Percentiles rank a stretch among this genome's conserved stretches.
These are phyloP conservation scores for Tricharina praecox DNA, from an alignment of 495 filamentous ascomycete species.

Conservation along the genomic window DNA sequence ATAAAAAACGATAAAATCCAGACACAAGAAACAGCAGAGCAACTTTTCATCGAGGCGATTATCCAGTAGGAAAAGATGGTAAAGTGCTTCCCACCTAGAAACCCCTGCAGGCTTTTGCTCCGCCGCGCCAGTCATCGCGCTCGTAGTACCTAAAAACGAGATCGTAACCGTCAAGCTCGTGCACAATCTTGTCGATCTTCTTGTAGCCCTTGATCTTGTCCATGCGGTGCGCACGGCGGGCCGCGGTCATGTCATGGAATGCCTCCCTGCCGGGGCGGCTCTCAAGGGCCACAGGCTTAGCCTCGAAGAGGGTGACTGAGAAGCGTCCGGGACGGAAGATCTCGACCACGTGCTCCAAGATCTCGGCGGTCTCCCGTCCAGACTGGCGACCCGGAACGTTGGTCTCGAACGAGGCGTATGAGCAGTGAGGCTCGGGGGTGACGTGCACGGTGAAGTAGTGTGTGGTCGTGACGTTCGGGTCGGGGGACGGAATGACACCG, in stretches of 20 bases:
- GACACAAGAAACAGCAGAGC: no score
- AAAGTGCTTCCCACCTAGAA: no score
- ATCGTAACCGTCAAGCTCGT: slow-evolving; percentile 95
- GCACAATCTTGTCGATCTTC: slow-evolving; percentile 84
- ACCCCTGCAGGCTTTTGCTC: background rate
- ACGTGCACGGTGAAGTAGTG: slow-evolving; percentile 99
- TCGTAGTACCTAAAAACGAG: slow-evolving; percentile 95
- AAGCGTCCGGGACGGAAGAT: slow-evolving; percentile 96
- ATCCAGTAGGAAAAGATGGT: no score
- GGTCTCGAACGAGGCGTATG: slow-evolving; percentile 98
- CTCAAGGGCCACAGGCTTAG: slow-evolving; percentile 43
- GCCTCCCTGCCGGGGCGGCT: slow-evolving; percentile 26
- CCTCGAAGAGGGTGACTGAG: slow-evolving; percentile 92
- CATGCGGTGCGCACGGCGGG: slow-evolving; percentile 46
- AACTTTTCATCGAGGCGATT: no score
- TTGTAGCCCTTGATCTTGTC: slow-evolving; percentile 76
- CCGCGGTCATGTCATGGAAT: slow-evolving; percentile 23
- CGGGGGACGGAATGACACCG: slow-evolving; percentile 74
- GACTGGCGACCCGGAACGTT: slow-evolving; percentile 86
- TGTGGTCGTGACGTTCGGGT: slow-evolving; percentile 37
- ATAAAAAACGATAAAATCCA: no score
- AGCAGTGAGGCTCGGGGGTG: slow-evolving; percentile 92
- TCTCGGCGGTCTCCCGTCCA: slow-evolving; percentile 72
- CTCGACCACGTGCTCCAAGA: slow-evolving; percentile 79
- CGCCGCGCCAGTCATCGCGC: slow-evolving; percentile 46